Percentiles rank a stretch among this genome's conserved stretches.
These are phyloP conservation scores for Eutypa lata DNA, from an alignment of 2,329 filamentous ascomycete genomes.

Conservation along the genomic window DNA sequence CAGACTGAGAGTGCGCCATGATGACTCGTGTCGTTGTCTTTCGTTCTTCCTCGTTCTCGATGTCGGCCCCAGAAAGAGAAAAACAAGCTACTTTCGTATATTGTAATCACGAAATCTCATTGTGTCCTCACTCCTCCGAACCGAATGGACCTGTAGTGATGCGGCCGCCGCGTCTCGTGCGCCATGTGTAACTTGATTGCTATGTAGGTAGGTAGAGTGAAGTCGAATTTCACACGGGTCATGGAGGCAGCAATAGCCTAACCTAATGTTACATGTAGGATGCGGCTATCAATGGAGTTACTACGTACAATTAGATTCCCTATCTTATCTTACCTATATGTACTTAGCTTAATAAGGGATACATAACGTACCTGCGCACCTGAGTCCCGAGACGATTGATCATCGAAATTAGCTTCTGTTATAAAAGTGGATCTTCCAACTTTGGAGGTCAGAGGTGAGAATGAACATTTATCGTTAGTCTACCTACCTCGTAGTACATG, in stretches of 20 bases:
- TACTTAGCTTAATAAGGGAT: background rate
- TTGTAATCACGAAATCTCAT: background rate
- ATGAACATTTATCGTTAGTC: too few relatives aligned
- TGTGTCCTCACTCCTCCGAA: background rate
- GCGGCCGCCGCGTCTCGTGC: background rate
- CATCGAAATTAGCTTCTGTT: too few relatives aligned
- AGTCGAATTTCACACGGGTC: too few relatives aligned
- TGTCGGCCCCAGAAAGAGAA: background rate
- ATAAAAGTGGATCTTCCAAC: too few relatives aligned
- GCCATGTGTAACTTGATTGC: background rate
- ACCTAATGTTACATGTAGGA: background rate
- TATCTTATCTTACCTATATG: background rate
- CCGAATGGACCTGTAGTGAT: background rate
- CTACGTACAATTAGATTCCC: background rate
- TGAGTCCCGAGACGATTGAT: too few relatives aligned
- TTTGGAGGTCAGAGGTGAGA: too few relatives aligned
- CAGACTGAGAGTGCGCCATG: constrained; percentile 23
- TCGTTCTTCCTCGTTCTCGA: background rate
- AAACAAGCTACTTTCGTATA: background rate
- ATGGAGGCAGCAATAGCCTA: too few relatives aligned
- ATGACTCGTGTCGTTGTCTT: constrained; percentile 5
- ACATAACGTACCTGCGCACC: too few relatives aligned
- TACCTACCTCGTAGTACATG: too few relatives aligned
- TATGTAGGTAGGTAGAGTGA: background rate
- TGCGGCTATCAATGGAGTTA: background rate